Conservation (phyloP, 257 asterid species). For the Parsonsia alboflavescens region DNA sequence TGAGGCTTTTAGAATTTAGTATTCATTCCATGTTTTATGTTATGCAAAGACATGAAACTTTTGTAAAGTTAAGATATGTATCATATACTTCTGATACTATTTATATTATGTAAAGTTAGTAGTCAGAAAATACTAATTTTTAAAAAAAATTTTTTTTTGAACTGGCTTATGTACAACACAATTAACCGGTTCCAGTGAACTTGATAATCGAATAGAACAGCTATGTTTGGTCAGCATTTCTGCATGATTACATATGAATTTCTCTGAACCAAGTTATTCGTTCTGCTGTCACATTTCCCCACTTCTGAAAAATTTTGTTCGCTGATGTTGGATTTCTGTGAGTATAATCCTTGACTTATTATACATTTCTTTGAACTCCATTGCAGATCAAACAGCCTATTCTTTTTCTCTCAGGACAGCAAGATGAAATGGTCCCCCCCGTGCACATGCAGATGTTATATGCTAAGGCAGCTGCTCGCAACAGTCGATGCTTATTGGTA, state of each 20-base stretch:
- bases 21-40: background rate
- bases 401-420: conserved; percentile 88
- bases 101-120: background rate
- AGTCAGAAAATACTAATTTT: background rate
- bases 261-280: background rate
- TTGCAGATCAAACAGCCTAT: conserved; percentile 81
- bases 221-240: background rate
- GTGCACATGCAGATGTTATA: conserved; percentile 87
- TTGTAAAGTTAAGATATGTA: background rate
- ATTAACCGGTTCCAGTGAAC: background rate
- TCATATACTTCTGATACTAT: background rate
- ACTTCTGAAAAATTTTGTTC: background rate
- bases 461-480: conserved; percentile 90
- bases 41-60: conserved; percentile 3
- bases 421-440: conserved; percentile 97
- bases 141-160: too few species aligned
- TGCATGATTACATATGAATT: background rate
- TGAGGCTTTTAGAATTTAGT: conserved; percentile 29
- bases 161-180: background rate
- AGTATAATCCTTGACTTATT: background rate
- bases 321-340: background rate
- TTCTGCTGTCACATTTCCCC: background rate
- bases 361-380: conserved; percentile 6
- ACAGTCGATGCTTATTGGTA: conserved; percentile 58
- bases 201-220: background rate